These are phyloP conservation scores for Tulasnella sp. DNA, from an alignment of 768 basidiomycete species.

Conservation along the genomic window DNA sequence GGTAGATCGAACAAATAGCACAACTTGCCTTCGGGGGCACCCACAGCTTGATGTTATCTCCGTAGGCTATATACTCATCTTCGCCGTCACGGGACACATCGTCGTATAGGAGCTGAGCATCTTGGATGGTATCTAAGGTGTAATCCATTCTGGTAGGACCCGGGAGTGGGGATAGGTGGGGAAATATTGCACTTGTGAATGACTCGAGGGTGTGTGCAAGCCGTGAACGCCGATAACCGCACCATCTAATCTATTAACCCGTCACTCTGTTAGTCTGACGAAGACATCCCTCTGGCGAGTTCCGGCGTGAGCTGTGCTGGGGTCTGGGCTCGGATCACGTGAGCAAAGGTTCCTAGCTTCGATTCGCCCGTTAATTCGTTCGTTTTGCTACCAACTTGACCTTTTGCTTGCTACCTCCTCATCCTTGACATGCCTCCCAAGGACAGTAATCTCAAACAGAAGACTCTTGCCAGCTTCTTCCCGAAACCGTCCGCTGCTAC, in stretches of 20 bases:
- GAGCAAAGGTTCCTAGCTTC: no score
- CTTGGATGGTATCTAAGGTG: not conserved
- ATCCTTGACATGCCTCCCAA: slow-evolving; percentile 12
- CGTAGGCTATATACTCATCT: slow-evolving; percentile 2
- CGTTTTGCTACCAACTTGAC: not conserved
- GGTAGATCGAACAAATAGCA: not conserved
- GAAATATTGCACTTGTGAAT: no score
- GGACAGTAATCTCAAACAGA: slow-evolving; percentile 16
- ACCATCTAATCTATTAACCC: no score
- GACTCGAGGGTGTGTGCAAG: no score
- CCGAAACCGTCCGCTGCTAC: slow-evolving; percentile 9
- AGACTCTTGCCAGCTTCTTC: slow-evolving; percentile 15
- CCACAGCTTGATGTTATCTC: slow-evolving; percentile 9
- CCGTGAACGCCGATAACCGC: no score
- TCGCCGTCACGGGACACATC: not conserved
- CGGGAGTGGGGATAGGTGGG: no score
- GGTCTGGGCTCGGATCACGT: no score
- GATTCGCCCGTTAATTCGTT: not conserved
- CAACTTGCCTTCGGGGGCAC: slow-evolving; percentile 10
- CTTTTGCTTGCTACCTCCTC: not conserved
- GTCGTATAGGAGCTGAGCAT: slow-evolving; percentile 1
- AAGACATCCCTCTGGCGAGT: no score
- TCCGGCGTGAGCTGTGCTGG: no score
- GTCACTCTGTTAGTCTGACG: no score
- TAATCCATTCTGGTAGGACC: no score